A percentile compares a stretch with the other conserved stretches of the same genome.
phyloP scores from a whole-genome alignment of 495 filamentous ascomycete species.

The Neurospora cerealis region DNA sequence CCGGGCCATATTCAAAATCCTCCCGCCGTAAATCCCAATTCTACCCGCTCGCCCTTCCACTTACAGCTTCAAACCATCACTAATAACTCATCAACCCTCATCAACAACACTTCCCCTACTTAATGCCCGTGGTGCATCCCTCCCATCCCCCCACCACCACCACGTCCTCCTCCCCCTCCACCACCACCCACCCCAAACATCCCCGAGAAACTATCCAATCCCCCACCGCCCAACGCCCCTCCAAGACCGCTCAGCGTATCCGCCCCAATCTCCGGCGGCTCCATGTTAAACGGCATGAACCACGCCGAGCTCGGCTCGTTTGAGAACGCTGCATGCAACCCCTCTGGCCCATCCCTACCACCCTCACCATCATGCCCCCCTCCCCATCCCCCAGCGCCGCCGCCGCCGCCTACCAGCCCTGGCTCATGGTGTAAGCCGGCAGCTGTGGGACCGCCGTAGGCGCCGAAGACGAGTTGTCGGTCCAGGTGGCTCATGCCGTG shows the following conservation, averaged over 20 bases:
- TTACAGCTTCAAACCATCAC: background rate
- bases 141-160: conserved; percentile 10
- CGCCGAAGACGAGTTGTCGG: conserved; percentile 68
- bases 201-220: conserved; percentile 26
- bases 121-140: conserved; percentile 21
- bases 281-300: conserved; percentile 94
- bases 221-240: conserved; percentile 24
- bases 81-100: background rate
- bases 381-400: conserved; percentile 13
- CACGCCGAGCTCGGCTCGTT: conserved; percentile 60
- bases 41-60: background rate
- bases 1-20: background rate
- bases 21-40: too few relatives aligned
- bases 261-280: conserved; percentile 53
- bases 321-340: conserved; percentile 19
- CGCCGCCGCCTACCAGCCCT: conserved; percentile 5
- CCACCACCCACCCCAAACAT: conserved; percentile 29
- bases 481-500: conserved; percentile 54
- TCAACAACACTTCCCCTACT: background rate
- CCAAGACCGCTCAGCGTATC: conserved; percentile 20
- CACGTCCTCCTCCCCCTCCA: conserved; percentile 8
- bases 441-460: conserved; percentile 41
- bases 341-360: background rate
- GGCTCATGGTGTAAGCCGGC: conserved; percentile 10
- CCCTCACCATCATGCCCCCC: background rate